Evolutionary conservation across 768 basidiomycete species (phyloP), one percentile per base, ranked within the genome.

Genomic region (Exsudoporus frostii): DNA sequence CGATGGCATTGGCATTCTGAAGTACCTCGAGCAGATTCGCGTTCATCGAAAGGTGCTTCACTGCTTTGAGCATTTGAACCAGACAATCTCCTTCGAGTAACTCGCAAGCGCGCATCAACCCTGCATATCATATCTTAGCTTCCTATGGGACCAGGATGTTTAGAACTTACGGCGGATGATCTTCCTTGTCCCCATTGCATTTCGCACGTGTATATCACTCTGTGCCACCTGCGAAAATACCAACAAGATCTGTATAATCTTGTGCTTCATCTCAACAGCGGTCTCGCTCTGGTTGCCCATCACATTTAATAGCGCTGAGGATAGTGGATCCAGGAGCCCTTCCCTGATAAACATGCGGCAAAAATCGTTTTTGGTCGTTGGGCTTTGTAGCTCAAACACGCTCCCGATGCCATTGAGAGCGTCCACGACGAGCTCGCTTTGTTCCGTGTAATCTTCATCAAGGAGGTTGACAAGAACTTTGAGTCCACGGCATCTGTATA

Each of bases 301-400:
- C 49, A 98, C 90, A 61, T 92, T 89, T 53, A 96, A 74, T 24
- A 99, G 71, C 3, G 96, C 97, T 2, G 88, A 84, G 1, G 94
- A 92, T 1, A 99, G 74, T 0, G 97, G 96, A 59, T 97, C 95
- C 42, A 97, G 76, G 4, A 99, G 76, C 25, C 97, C 97, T 72
- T 98, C 97, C 6, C 93, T 81, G 38, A 97, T 92, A 74, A 98
- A 96, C 89, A 98, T 95, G 10, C 97, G 83, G 65, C 95, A 98
- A 67, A 98, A 98, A 71, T 98, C 97, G 65, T 97, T 98, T 70
- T 97, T 92, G 11, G 95, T 94, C 4, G 95, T 97, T 8, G 97
- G 91, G 43, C 91, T 93, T 69, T 98, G 89, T 13, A 98, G 80
- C 58, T 98, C 95, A 64, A 99, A 98, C 15, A 98, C 97, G 57